Evolutionary conservation across 805 yeast species (phyloP).

Genomic region (Lipomyces japonicus): DNA sequence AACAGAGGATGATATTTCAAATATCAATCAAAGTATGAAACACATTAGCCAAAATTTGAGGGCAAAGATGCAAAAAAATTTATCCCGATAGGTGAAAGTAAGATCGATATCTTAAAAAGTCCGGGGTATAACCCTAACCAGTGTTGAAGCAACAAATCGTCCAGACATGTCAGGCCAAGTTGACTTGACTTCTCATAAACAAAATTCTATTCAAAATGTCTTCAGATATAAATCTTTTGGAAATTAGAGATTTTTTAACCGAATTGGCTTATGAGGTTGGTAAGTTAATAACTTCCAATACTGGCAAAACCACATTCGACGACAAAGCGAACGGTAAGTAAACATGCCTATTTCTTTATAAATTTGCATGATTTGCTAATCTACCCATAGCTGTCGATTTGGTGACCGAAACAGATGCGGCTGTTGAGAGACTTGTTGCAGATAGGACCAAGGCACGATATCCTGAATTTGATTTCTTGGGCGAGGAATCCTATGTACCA

Average conservation of each 20-base stretch:
- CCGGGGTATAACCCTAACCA: too few relatives aligned
- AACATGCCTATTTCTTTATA: background rate
- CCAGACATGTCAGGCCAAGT: too few relatives aligned
- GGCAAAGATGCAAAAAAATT: constrained; percentile 25
- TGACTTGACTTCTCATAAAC: too few relatives aligned
- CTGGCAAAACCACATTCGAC: constrained; percentile 49
- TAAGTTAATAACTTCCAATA: constrained; percentile 44
- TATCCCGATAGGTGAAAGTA: too few relatives aligned
- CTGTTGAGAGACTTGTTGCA: constrained; percentile 48
- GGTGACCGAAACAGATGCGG: constrained; percentile 58
- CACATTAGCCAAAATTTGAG: constrained; percentile 12
- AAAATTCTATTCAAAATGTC: too few relatives aligned
- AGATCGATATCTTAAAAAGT: too few relatives aligned
- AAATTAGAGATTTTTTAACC: constrained; percentile 41
- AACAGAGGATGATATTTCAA: constrained; percentile 15
- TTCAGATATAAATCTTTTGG: constrained; percentile 33
- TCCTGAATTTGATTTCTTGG: constrained; percentile 54
- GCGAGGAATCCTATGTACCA: constrained; percentile 56
- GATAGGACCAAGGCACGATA: constrained; percentile 37
- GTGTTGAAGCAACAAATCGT: too few relatives aligned
- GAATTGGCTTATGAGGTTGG: constrained; percentile 48
- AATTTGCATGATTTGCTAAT: background rate
- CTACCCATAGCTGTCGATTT: constrained; percentile 48
- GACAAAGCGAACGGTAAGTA: constrained; percentile 48
- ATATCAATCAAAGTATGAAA: constrained; percentile 12